phyloP scores from a whole-genome alignment of 2,329 filamentous ascomycete species.

The Sordariomycetes sp. region DNA sequence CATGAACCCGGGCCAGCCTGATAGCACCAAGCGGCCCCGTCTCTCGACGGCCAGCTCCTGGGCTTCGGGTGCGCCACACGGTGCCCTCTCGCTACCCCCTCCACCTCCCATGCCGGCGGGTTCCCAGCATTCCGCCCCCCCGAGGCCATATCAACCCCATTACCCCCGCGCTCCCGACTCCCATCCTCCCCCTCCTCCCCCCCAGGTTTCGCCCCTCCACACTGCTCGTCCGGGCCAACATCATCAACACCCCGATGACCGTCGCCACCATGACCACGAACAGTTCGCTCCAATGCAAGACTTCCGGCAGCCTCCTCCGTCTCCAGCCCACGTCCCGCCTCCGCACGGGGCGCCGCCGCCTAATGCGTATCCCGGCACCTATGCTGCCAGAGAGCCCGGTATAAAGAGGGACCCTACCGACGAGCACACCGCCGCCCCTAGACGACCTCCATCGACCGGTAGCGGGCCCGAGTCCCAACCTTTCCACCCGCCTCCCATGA shows the following conservation, averaged over 20 bases:
- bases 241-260: slow-evolving; percentile 33
- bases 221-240: slow-evolving; percentile 16
- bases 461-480: slow-evolving; percentile 22
- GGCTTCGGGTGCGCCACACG: slow-evolving; percentile 35
- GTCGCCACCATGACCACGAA: slow-evolving; percentile 47
- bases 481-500: slow-evolving; percentile 15
- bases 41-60: slow-evolving; percentile 32
- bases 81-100: slow-evolving; percentile 35
- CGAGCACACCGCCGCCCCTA: slow-evolving; percentile 28
- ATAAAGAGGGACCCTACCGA: slow-evolving; percentile 47
- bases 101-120: slow-evolving; percentile 19
- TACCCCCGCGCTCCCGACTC: slow-evolving; percentile 12
- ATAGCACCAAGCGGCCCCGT: slow-evolving; percentile 44
- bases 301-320: slow-evolving; percentile 26
- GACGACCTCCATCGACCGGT: slow-evolving; percentile 42
- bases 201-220: slow-evolving; percentile 16
- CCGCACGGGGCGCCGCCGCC: slow-evolving; percentile 1
- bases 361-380: slow-evolving; percentile 14
- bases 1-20: slow-evolving; percentile 51
- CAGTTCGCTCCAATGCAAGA: slow-evolving; percentile 44
- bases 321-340: slow-evolving; percentile 3
- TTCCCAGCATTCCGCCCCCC: slow-evolving; percentile 17
- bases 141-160: slow-evolving; percentile 24
- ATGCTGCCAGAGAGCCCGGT: slow-evolving; percentile 32
- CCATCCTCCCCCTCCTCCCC: slow-evolving; percentile 9